phyloP scores from a whole-genome alignment of 805 yeast species.

The Ogataea allantospora region DNA sequence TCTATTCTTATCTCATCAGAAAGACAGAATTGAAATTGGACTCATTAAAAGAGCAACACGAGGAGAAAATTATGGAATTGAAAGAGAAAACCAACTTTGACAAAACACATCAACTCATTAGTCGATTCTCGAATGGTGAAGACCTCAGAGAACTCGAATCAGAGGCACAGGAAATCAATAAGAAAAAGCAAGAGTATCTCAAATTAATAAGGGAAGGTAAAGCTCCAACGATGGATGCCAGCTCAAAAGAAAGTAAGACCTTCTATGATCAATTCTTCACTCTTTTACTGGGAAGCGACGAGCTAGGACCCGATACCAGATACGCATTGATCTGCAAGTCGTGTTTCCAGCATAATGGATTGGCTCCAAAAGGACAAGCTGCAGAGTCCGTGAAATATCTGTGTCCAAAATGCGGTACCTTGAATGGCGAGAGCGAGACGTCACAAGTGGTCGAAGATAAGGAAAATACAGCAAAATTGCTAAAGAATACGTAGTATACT shows the following conservation, averaged over 20 bases:
- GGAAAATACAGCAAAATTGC: conserved; percentile 1
- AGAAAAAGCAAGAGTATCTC: conserved; percentile 40
- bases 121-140: conserved; percentile 56
- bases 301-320: conserved; percentile 54
- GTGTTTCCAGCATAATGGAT: conserved; percentile 75
- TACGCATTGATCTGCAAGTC: conserved; percentile 68
- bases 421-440: conserved; percentile 28
- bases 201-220: conserved; percentile 33
- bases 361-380: conserved; percentile 67
- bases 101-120: conserved; percentile 69
- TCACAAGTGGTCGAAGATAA: conserved; percentile 1
- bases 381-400: conserved; percentile 52
- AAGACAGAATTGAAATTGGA: conserved; percentile 26
- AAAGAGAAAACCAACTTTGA: conserved; percentile 65
- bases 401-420: conserved; percentile 64
- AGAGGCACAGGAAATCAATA: conserved; percentile 42
- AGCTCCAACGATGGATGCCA: conserved; percentile 11
- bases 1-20: conserved; percentile 22
- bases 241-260: conserved; percentile 13
- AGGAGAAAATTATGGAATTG: conserved; percentile 36
- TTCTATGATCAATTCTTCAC: conserved; percentile 39
- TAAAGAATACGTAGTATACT: conserved; percentile 2
- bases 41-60: conserved; percentile 33
- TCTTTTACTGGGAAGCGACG: conserved; percentile 59
- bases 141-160: conserved; percentile 40